phyloP scores from a whole-genome alignment of 805 yeast genomes.

The Saccharomycopsis sp. region DNA sequence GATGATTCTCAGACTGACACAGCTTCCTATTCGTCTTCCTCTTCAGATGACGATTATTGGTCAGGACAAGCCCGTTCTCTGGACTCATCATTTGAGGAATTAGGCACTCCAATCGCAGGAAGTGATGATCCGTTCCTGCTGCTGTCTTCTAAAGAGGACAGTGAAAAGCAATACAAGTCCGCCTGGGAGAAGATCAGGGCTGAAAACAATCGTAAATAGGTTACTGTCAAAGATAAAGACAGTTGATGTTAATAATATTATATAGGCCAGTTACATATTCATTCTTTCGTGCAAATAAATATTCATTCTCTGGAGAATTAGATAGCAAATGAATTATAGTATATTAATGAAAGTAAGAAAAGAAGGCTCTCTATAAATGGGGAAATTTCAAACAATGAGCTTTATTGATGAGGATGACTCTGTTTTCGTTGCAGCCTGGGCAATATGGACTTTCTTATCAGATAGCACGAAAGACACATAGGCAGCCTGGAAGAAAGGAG shows the following conservation, averaged over 20 bases:
- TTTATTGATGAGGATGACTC: background rate
- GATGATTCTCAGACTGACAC: background rate
- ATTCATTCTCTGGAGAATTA: background rate
- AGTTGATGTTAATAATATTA: too few species aligned
- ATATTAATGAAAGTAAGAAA: background rate
- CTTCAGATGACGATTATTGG: background rate
- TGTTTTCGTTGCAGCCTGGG: conserved; percentile 30
- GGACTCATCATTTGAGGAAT: background rate
- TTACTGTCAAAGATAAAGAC: too few species aligned
- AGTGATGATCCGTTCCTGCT: background rate
- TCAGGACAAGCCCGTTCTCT: background rate
- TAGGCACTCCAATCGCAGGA: background rate
- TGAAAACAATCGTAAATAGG: conserved; percentile 3
- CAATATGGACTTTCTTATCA: conserved; percentile 48
- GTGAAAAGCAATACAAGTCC: conserved; percentile 2
- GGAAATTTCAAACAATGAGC: background rate
- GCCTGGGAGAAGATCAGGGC: conserved; percentile 18
- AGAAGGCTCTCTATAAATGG: too few species aligned
- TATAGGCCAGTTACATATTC: background rate
- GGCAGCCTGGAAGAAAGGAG: conserved; percentile 37
- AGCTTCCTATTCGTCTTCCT: background rate
- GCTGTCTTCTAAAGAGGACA: background rate
- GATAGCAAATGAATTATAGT: background rate
- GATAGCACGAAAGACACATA: conserved; percentile 57
- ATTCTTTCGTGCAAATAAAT: too few species aligned